Evolutionary conservation across 495 filamentous ascomycete genomes (phyloP).

Genomic region (Parmelia sp.): DNA sequence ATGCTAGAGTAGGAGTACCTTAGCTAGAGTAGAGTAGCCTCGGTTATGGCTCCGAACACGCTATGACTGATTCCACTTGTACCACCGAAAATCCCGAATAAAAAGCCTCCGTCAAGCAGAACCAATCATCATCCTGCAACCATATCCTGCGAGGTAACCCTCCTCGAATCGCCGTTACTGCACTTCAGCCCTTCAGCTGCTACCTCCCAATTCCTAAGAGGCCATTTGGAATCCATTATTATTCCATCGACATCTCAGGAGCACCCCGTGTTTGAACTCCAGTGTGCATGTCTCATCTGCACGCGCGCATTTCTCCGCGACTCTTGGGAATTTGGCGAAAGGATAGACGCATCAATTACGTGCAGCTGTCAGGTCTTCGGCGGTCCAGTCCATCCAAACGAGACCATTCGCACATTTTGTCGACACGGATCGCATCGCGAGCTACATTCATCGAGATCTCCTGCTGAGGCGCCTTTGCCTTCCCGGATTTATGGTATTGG

Average conservation of each 20-base stretch:
- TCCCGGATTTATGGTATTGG: background rate
- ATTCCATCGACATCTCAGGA: too few relatives aligned
- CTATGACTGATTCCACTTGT: slow-evolving; percentile 10
- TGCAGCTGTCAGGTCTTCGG: background rate
- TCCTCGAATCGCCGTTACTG: too few relatives aligned
- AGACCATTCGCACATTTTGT: slow-evolving; percentile 5
- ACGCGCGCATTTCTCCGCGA: slow-evolving; percentile 3
- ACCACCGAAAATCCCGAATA: background rate
- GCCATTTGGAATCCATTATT: too few relatives aligned
- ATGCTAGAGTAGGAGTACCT: too few relatives aligned
- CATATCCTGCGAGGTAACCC: too few relatives aligned
- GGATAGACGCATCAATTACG: slow-evolving; percentile 12
- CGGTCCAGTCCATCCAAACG: background rate
- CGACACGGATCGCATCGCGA: slow-evolving; percentile 15
- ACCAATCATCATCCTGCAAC: background rate
- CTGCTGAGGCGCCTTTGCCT: background rate
- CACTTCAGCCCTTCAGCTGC: too few relatives aligned
- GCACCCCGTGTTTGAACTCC: background rate
- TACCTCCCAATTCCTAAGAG: too few relatives aligned
- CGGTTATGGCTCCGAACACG: slow-evolving; percentile 9
- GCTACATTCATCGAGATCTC: background rate
- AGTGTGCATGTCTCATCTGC: background rate
- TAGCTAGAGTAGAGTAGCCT: background rate
- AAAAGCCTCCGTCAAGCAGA: slow-evolving; percentile 2
- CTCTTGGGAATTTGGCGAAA: slow-evolving; percentile 1